These are phyloP conservation scores for Cymbidium sinense DNA, from an alignment of 106 monocot genomes.

Conservation along the genomic window DNA sequence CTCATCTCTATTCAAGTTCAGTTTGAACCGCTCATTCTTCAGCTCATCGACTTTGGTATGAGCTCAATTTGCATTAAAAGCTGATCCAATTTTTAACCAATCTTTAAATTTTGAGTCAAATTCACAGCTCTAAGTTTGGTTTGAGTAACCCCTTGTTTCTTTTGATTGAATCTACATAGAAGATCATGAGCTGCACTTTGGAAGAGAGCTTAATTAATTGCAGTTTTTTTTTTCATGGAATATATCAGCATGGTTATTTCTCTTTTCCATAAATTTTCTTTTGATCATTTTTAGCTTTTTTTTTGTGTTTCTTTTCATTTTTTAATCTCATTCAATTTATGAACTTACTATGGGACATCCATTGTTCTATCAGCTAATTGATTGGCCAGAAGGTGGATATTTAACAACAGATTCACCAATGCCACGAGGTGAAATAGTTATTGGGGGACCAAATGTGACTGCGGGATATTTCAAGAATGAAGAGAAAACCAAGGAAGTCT, in stretches of 20 bases:
- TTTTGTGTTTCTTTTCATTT: not conserved
- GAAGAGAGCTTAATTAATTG: not conserved
- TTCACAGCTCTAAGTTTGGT: not conserved
- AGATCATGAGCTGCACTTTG: not conserved
- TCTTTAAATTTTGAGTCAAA: too few species aligned
- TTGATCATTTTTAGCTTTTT: not conserved
- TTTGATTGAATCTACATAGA: not conserved
- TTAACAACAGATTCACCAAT: conserved; percentile 70
- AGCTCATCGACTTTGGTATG: not conserved
- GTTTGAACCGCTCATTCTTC: too few species aligned
- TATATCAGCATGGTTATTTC: not conserved
- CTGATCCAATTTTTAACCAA: too few species aligned
- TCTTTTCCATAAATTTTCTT: not conserved
- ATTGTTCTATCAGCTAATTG: conserved; percentile 64
- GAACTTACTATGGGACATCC: not conserved
- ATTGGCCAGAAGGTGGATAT: conserved; percentile 98
- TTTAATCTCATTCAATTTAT: conserved; percentile 1
- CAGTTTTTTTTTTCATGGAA: not conserved
- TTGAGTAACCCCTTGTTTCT: not conserved
- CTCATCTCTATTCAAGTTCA: too few species aligned
- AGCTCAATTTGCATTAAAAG: too few species aligned
- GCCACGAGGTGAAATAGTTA: conserved; percentile 98
- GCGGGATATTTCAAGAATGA: conserved; percentile 94
- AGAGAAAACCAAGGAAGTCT: conserved; percentile 89
- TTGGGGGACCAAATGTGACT: conserved; percentile 96